Evolutionary conservation across 306 rosid species (phyloP), one percentile per base, ranked within the genome.

Genomic region (Fragaria ananassa): DNA sequence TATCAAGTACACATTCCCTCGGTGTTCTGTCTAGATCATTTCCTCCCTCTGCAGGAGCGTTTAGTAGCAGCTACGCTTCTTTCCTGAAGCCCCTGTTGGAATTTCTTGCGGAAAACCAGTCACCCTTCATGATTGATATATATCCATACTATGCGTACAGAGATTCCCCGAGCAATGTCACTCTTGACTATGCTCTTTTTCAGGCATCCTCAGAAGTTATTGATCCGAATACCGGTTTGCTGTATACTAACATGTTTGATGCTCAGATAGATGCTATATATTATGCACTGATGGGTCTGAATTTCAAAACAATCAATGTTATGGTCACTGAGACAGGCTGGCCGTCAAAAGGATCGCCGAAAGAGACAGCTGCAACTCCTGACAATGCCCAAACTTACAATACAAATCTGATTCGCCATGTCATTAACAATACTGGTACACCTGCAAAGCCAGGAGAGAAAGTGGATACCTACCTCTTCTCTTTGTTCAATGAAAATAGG

Each of bases 281-380:
- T 79, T 92, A 85, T 39, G 98, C 99, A 1, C 83, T 92, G 76
- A 92, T 84, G 96, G 98, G 93, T 34, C 83, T 96, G 41, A 96
- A 96, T 78, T 96, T 96, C 80, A 81, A 88, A 84, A 96, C 98
- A 68, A 87, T 96, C 66, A 91, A 85, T 83, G 82, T 96, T 73
- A 89, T 91, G 93, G 97, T 96, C 76, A 88, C 98, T 4, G 99
- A 96, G 84, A 96, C 99, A 23, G 99, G 99, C 67, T 96, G 99
- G 99, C 99, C 99, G 73, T 89, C 98, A 17, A 96, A 93, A 72
- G 99, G 99, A 56, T 92, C 99, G 0, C 93, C 96, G 8, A 96
- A 91, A 89, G 99, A 96, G 87, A 88, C 86, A 11, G 91, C 96
- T 73, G 99, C 99, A 18, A 85, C 86, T 65, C 86, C 91, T 10